These are phyloP conservation scores for Bauhinia variegata DNA, from an alignment of 306 rosid species.

Conservation along the genomic window DNA sequence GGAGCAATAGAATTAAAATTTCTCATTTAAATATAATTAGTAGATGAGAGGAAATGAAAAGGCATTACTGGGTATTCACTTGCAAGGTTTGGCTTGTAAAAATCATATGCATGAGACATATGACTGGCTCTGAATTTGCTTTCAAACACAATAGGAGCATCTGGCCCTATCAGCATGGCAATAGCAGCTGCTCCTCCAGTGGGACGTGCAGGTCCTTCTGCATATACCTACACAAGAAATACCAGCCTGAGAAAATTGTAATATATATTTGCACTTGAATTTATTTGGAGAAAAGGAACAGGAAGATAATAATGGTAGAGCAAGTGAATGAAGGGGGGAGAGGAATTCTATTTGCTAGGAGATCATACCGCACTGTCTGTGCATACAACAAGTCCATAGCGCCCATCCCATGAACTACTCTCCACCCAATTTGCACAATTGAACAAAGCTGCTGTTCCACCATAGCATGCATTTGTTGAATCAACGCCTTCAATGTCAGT, in stretches of 20 bases:
- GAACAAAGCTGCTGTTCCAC: conserved; percentile 88
- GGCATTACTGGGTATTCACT: conserved; percentile 83
- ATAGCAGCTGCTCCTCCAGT: conserved; percentile 96
- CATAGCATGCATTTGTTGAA: conserved; percentile 89
- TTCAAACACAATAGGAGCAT: conserved; percentile 82
- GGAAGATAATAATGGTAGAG: too few species aligned
- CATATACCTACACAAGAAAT: conserved; percentile 65
- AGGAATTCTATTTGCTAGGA: not conserved
- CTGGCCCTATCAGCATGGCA: conserved; percentile 82
- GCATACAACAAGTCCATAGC: conserved; percentile 82
- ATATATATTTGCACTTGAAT: not conserved
- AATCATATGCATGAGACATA: conserved; percentile 85
- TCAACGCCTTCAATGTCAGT: conserved; percentile 88
- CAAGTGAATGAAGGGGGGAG: too few species aligned
- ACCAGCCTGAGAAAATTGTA: conserved; percentile 4
- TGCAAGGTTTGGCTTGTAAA: conserved; percentile 86
- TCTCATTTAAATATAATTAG: too few species aligned
- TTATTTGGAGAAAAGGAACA: not conserved
- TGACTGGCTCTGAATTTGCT: conserved; percentile 82
- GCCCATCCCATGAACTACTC: conserved; percentile 92
- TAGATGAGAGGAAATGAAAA: not conserved
- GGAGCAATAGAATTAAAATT: not conserved
- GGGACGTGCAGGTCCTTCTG: conserved; percentile 94
- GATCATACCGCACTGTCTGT: conserved; percentile 80
- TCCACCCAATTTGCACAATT: conserved; percentile 94